phyloP scores from a whole-genome alignment of 2,329 filamentous ascomycete genomes.

The Colletotrichum godetiae region DNA sequence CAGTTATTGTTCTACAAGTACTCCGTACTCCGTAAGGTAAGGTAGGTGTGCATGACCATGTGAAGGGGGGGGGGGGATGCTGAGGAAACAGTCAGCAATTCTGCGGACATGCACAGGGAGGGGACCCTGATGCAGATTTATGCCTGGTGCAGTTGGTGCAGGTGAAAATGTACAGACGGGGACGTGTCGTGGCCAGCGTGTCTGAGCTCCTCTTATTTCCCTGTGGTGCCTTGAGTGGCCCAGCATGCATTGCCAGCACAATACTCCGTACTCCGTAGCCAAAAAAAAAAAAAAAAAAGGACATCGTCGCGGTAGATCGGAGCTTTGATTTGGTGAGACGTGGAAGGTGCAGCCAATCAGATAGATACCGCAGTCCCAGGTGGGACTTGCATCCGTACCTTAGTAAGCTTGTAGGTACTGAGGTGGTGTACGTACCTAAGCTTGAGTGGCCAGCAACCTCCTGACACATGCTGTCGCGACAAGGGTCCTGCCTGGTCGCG shows the following conservation, averaged over 20 bases:
- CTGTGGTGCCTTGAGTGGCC: neutral
- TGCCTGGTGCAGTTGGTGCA: neutral
- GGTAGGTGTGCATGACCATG: neutral
- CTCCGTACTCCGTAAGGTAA: no score
- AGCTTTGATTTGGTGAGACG: slow-evolving; percentile 20
- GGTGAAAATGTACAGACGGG: neutral
- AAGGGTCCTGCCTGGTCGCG: slow-evolving; percentile 41
- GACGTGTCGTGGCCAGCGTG: slow-evolving; percentile 10
- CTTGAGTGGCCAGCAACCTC: slow-evolving; percentile 38
- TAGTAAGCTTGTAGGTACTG: no score
- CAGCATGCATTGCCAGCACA: neutral
- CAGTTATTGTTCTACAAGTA: neutral
- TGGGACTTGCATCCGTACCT: neutral
- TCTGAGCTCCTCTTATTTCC: slow-evolving; percentile 20
- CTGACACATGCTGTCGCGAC: slow-evolving; percentile 49
- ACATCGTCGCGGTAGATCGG: neutral
- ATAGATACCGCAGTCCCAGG: slow-evolving; percentile 23
- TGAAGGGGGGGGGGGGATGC: neutral
- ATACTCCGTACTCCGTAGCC: no score
- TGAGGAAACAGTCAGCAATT: no score
- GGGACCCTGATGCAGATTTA: slow-evolving; percentile 9
- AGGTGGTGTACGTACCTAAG: neutral
- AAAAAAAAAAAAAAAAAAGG: neutral
- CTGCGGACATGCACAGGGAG: slow-evolving; percentile 3
- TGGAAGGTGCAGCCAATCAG: slow-evolving; percentile 29